Percentiles rank a stretch among this genome's conserved stretches.
Evolutionary conservation across 805 yeast species (phyloP).

Genomic region (Wickerhamiella lipophila): DNA sequence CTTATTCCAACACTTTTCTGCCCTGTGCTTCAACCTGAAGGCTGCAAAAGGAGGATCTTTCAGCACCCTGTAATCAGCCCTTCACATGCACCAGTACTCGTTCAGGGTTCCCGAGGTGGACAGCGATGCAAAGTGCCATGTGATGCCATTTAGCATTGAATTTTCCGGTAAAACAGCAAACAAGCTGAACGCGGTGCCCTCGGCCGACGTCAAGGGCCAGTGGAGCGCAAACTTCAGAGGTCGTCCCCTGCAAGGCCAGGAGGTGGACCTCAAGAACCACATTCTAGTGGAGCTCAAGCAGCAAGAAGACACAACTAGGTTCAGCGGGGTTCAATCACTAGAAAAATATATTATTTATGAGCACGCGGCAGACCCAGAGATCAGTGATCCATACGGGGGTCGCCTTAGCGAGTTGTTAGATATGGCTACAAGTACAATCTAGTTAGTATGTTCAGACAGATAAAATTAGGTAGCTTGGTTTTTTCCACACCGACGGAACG

Average conservation of each 20-base stretch:
- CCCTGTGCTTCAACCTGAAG: neutral
- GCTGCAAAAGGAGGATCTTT: too few species aligned
- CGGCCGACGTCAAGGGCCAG: neutral
- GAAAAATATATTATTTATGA: constrained; percentile 8
- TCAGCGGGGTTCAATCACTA: constrained; percentile 10
- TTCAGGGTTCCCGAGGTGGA: constrained; percentile 3
- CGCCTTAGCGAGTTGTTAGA: constrained; percentile 14
- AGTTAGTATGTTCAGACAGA: constrained; percentile 41
- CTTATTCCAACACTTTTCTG: too few species aligned
- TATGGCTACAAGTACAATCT: neutral
- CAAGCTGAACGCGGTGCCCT: constrained; percentile 11
- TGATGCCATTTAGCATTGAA: constrained; percentile 18
- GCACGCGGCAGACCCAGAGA: constrained; percentile 6
- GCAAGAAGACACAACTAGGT: constrained; percentile 11
- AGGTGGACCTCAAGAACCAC: constrained; percentile 17
- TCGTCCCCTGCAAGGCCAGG: constrained; percentile 17
- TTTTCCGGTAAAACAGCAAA: constrained; percentile 16
- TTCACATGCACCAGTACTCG: constrained; percentile 3
- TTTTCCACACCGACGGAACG: constrained; percentile 93
- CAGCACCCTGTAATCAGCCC: neutral
- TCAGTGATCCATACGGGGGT: constrained; percentile 10
- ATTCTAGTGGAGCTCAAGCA: constrained; percentile 15
- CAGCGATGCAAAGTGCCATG: constrained; percentile 11
- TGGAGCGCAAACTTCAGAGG: constrained; percentile 17
- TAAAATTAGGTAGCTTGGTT: constrained; percentile 88